phyloP scores from a whole-genome alignment of 805 yeast genomes.

The Zygosaccharomyces kombuchaensis region DNA sequence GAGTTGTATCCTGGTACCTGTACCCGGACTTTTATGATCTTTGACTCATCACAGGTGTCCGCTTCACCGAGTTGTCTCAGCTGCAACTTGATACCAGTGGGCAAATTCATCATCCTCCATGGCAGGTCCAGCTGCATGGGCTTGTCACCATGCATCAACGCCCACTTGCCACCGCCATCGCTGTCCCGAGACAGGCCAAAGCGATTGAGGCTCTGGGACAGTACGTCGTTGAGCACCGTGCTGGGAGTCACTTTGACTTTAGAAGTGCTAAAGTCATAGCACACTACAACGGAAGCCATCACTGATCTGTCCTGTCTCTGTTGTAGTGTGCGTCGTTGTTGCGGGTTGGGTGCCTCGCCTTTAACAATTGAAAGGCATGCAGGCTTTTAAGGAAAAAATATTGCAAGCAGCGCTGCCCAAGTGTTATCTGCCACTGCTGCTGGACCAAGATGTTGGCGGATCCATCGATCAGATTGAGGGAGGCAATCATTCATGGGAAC shows the following conservation, averaged over 20 bases:
- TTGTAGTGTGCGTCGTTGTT: neutral
- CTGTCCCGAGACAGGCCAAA: constrained; percentile 31
- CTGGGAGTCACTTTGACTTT: constrained; percentile 37
- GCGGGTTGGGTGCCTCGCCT: neutral
- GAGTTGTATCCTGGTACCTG: constrained; percentile 25
- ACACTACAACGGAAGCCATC: constrained; percentile 39
- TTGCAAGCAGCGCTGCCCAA: too few relatives aligned
- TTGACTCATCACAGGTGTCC: neutral
- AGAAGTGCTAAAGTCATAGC: constrained; percentile 34
- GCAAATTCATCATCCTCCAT: constrained; percentile 40
- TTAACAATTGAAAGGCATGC: neutral
- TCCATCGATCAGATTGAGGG: constrained; percentile 61
- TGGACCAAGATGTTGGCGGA: constrained; percentile 37
- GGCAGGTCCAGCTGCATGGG: constrained; percentile 40
- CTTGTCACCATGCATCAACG: constrained; percentile 31
- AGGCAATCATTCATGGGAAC: constrained; percentile 61
- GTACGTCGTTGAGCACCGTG: constrained; percentile 37
- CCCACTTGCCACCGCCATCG: constrained; percentile 17
- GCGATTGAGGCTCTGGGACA: constrained; percentile 35
- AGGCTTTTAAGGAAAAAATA: neutral
- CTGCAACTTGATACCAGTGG: constrained; percentile 42
- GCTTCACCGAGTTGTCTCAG: constrained; percentile 14
- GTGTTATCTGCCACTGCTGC: too few relatives aligned
- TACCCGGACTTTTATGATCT: constrained; percentile 31
- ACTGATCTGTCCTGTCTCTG: constrained; percentile 12